These are phyloP conservation scores for Pseudozyma sp. DNA, from an alignment of 1,284 basidiomycete genomes.

Conservation along the genomic window DNA sequence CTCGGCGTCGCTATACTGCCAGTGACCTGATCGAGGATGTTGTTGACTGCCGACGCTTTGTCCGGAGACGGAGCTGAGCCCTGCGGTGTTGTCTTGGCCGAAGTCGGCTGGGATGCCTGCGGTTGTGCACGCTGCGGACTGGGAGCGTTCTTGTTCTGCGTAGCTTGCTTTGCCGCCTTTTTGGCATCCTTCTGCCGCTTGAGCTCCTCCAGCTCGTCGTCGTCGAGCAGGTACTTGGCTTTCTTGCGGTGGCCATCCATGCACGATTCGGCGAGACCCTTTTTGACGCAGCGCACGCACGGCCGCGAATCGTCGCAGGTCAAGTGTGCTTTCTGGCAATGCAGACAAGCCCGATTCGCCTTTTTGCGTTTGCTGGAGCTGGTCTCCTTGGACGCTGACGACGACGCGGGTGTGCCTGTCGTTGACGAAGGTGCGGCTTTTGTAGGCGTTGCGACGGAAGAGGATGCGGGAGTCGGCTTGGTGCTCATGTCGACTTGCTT, in stretches of 20 bases:
- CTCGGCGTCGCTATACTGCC: conserved; percentile 27
- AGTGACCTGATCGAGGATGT: conserved; percentile 41
- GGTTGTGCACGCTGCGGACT: conserved; percentile 10
- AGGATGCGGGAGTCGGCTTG: conserved; percentile 3
- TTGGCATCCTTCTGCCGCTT: conserved; percentile 54
- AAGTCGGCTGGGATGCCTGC: conserved; percentile 14
- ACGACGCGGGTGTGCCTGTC: conserved; percentile 11
- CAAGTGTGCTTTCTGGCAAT: conserved; percentile 92
- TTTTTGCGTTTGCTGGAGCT: conserved; percentile 74
- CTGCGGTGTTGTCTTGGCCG: conserved; percentile 21
- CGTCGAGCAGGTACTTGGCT: conserved; percentile 82
- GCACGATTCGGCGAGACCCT: conserved; percentile 87
- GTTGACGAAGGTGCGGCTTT: conserved; percentile 16
- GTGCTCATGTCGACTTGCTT: conserved; percentile 29
- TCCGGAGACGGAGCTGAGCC: conserved; percentile 17
- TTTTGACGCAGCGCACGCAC: conserved; percentile 93
- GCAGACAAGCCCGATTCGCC: conserved; percentile 89
- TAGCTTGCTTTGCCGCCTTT: conserved; percentile 42
- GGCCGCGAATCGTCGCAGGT: conserved; percentile 97
- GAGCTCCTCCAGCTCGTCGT: conserved; percentile 63
- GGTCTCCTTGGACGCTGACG: conserved; percentile 16
- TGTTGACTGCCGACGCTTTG: conserved; percentile 35
- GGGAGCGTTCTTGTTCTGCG: conserved; percentile 14
- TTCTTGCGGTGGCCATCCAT: conserved; percentile 96
- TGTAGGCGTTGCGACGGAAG: conserved; percentile 13